phyloP scores from a whole-genome alignment of 176 grass and related monocot species.

The Ananas comosus region DNA sequence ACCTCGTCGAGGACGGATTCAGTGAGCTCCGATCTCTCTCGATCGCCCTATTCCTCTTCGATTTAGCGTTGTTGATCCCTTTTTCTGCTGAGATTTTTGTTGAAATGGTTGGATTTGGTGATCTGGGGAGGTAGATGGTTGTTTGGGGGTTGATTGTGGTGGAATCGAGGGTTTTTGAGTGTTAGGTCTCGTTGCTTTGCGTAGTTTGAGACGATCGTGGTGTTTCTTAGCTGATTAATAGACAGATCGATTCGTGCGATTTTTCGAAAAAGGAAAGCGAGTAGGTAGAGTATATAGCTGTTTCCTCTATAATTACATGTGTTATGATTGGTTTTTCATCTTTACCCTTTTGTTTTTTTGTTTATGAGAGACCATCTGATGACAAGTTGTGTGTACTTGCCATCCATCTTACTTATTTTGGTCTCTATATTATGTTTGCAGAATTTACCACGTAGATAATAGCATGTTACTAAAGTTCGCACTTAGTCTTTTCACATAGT shows the following conservation, averaged over 20 bases:
- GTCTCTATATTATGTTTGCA: neutral
- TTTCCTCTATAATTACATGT: neutral
- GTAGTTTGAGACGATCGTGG: neutral
- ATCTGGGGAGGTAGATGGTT: no score
- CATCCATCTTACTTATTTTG: neutral
- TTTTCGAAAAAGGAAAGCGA: neutral
- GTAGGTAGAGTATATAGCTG: no score
- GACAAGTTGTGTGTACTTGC: neutral
- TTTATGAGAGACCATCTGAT: neutral
- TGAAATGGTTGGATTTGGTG: neutral
- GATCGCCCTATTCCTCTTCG: neutral
- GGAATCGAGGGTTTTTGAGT: neutral
- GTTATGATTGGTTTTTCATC: neutral
- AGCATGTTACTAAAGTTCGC: no score
- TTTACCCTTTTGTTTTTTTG: neutral
- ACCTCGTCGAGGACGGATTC: slow-evolving; percentile 69
- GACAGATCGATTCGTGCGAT: neutral
- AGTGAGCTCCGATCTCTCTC: slow-evolving; percentile 17
- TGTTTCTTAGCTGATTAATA: neutral
- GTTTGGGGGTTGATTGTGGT: neutral
- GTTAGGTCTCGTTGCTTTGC: neutral
- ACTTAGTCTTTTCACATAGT: no score
- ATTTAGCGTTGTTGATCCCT: slow-evolving; percentile 1
- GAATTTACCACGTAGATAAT: no score
- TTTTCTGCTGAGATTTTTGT: neutral